Base-by-base conservation (phyloP, 1,284 basidiomycete species). In the Pholiota adiposa region DNA sequence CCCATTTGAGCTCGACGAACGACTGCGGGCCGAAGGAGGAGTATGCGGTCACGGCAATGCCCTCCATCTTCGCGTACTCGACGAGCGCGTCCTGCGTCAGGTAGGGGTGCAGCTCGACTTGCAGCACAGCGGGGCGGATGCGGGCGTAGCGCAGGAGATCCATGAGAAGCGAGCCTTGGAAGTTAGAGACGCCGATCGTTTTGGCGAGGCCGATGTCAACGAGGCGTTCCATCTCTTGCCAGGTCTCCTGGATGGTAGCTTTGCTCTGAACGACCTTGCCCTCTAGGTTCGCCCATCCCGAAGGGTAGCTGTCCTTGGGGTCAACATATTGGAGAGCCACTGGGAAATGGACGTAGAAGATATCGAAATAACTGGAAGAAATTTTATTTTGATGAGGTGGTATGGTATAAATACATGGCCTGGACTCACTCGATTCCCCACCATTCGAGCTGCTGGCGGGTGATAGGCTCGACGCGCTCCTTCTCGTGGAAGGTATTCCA, bases 401-500 rank as follows among this genome's bases (percentile, higher is more conserved):
- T 2, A 33, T 55, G 33, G 49, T 36, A 27, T 41, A 53, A 23
- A 49, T 21, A 43, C 49, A 44, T 5, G 21, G 18, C 18, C 14
- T 2, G 27, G 27, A 70, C 70, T 51, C 54, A 72, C 67, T 89
- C 88, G 56, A 93, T 77, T 19, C 90, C 90, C 92, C 92, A 94
- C 65, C 85, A 80, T 3, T 74, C 75, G 31, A 94, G 84, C 68
- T 93, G 91, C 74, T 82, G 62, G 31, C 67, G 67, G 41, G 62
- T 60, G 59, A 71, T 69, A 14, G 68, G 65, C 58, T 81, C 70
- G 65, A 89, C 89, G 69, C 88, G 86, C 56, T 90, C 86, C 63
- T 80, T 81, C 41, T 85, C 83, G 70, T 93, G 90, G 78, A 88
- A 90, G 5, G 89, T 91, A 75, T 93, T 93, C 92, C 92, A 93